Conservation (phyloP, 306 rosid genomes). For the Dryas drummondii region DNA sequence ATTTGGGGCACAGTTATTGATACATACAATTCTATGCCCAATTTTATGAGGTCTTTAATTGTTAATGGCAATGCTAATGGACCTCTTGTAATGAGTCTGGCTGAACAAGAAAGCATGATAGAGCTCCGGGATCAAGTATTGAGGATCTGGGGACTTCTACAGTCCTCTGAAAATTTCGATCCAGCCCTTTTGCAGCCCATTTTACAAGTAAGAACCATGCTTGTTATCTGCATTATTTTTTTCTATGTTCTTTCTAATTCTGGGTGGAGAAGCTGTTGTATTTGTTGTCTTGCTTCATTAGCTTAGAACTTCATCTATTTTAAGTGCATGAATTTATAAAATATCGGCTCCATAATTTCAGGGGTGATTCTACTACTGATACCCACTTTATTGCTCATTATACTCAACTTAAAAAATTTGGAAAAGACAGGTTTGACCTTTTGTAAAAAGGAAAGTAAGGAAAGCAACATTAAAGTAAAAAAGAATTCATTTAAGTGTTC, state of each 20-base stretch:
- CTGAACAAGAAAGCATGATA: conserved; percentile 61
- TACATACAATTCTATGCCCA: conserved; percentile 60
- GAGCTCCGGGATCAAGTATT: conserved; percentile 78
- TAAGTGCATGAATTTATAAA: not conserved
- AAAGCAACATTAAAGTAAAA: too few species aligned
- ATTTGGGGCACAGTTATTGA: conserved; percentile 55
- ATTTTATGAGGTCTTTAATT: conserved; percentile 52
- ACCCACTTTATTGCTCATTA: too few species aligned
- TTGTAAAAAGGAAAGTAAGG: too few species aligned
- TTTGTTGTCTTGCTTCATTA: not conserved
- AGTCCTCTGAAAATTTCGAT: conserved; percentile 70
- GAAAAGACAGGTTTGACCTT: too few species aligned
- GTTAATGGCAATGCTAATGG: conserved; percentile 60
- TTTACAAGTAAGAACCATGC: conserved; percentile 55
- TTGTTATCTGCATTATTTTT: conserved; percentile 6
- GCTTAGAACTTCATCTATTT: not conserved
- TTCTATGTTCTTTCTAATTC: conserved; percentile 11
- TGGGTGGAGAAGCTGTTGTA: not conserved
- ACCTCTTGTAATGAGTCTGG: conserved; percentile 54
- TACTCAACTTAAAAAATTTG: too few species aligned
- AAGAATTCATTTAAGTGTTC: too few species aligned
- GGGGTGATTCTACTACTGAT: too few species aligned
- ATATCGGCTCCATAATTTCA: not conserved
- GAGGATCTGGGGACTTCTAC: conserved; percentile 75
- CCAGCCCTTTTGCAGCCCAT: conserved; percentile 72